A percentile compares a stretch with the other conserved stretches of the same genome.
phyloP scores from a whole-genome alignment of 1,139 yeast genomes.

The Yamadazyma siamensis region DNA sequence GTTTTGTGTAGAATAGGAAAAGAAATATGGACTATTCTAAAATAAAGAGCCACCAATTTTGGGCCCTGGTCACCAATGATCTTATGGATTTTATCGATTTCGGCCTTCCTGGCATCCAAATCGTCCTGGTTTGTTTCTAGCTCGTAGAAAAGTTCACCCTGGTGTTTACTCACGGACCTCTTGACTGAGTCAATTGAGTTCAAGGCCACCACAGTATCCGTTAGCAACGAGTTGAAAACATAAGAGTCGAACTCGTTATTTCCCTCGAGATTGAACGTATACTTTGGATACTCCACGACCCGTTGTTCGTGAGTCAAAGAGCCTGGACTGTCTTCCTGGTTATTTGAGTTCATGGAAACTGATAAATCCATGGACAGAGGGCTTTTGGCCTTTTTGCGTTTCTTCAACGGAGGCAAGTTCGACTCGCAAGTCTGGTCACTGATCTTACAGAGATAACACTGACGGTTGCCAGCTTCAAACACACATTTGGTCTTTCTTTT shows the following conservation, averaged over 20 bases:
- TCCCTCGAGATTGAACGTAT: slow-evolving; percentile 9
- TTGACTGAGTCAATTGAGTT: slow-evolving; percentile 8
- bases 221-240: slow-evolving; percentile 7
- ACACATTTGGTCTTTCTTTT: slow-evolving; percentile 14
- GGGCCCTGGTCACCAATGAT: slow-evolving; percentile 12
- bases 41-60: slow-evolving; percentile 11
- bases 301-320: not conserved
- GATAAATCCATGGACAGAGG: slow-evolving; percentile 3
- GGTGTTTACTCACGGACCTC: slow-evolving; percentile 6
- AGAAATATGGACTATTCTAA: slow-evolving; percentile 13
- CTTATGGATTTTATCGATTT: slow-evolving; percentile 6
- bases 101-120: slow-evolving; percentile 1
- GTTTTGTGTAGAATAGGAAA: slow-evolving; percentile 11
- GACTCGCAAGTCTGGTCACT: slow-evolving; percentile 10
- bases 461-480: slow-evolving; percentile 8
- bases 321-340: not conserved
- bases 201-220: slow-evolving; percentile 3
- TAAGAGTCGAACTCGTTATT: slow-evolving; percentile 11
- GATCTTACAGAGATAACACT: slow-evolving; percentile 12
- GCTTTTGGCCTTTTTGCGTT: slow-evolving; percentile 7
- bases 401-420: slow-evolving; percentile 13
- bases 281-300: slow-evolving; percentile 1
- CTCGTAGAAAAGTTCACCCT: slow-evolving; percentile 8
- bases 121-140: slow-evolving; percentile 6
- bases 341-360: not conserved